Evolutionary conservation across 306 rosid species (phyloP), one percentile per base, ranked within the genome.

Genomic region (Ormosia emarginata): DNA sequence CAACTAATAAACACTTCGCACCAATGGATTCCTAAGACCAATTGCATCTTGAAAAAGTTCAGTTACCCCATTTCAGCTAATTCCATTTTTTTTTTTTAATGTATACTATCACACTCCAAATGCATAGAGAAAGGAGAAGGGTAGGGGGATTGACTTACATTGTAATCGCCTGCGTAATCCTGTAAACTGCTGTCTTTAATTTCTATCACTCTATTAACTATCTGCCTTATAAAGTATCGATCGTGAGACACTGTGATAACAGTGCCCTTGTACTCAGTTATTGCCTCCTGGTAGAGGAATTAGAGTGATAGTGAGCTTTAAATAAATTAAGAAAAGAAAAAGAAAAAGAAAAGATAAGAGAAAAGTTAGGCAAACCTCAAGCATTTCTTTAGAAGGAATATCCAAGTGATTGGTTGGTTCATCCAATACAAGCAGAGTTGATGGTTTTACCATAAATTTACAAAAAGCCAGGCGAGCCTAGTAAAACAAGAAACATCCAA

Each of bases 371-470:
- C 85, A 75, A 79, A 90, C 99, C 99, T 93, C 99, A 11, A 95
- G 98, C 99, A 95, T 95, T 86, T 95, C 98, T 86, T 95, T 95
- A 52, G 99, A 90, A 80, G 99, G 99, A 87, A 95, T 93, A 83
- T 95, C 98, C 93, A 95, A 87, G 90, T 95, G 99, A 87, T 95
- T 95, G 68, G 99, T 95, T 14, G 99, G 98, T 86, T 95, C 99
- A 78, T 95, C 99, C 88, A 95, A 79, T 55, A 95, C 94, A 82
- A 95, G 89, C 82, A 93, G 67, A 59, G 92, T 91, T 17, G 98
- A 95, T 50, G 99, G 99, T 74, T 86, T 95, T 78, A 93, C 99
- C 99, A 95, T 95, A 88, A 95, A 95, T 81, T 89, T 95, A 89
- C 97, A 95, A 66, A 95, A 95, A 5, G 99, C 98, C 81, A 95